Evolutionary conservation across 164 flowering plant genomes (phyloP).

Genomic region (Kalanchoe fedtschenkoi): DNA sequence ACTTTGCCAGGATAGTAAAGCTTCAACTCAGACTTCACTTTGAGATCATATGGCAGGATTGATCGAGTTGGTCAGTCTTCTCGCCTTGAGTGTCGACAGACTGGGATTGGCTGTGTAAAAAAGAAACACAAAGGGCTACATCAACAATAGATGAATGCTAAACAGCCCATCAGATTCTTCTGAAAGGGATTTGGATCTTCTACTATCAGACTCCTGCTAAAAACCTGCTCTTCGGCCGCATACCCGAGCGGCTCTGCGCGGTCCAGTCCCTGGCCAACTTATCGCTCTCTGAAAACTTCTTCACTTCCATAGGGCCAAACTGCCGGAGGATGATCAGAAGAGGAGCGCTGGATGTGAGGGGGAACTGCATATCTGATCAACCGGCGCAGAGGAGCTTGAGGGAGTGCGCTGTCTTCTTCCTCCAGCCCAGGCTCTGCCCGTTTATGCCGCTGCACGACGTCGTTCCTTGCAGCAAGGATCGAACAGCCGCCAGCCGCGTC

Average conservation of each 20-base stretch:
- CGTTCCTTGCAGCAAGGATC: slow-evolving; percentile 17
- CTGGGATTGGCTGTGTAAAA: neutral
- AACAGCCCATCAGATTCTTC: no score
- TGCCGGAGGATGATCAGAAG: slow-evolving; percentile 22
- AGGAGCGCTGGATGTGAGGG: slow-evolving; percentile 22
- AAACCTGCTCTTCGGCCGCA: slow-evolving; percentile 20
- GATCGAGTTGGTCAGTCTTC: neutral
- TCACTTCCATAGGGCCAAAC: slow-evolving; percentile 22
- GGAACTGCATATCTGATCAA: slow-evolving; percentile 27
- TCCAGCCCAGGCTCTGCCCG: slow-evolving; percentile 12
- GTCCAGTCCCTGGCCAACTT: slow-evolving; percentile 18
- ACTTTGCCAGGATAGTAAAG: no score
- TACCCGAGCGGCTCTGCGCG: slow-evolving; percentile 30
- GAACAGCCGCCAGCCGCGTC: neutral
- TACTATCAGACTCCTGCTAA: no score
- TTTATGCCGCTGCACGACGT: neutral
- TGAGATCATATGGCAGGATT: neutral
- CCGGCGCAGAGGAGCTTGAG: slow-evolving; percentile 23
- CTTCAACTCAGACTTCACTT: no score
- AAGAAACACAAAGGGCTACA: neutral
- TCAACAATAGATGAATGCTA: neutral
- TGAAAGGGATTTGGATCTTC: no score
- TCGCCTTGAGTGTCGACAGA: neutral
- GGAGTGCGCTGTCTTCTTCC: slow-evolving; percentile 23
- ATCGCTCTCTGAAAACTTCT: slow-evolving; percentile 24